A percentile compares a stretch with the other conserved stretches of the same genome.
Evolutionary conservation across 208 protist genomes (phyloP).

Genomic region (Wallacemonas rigidus): DNA sequence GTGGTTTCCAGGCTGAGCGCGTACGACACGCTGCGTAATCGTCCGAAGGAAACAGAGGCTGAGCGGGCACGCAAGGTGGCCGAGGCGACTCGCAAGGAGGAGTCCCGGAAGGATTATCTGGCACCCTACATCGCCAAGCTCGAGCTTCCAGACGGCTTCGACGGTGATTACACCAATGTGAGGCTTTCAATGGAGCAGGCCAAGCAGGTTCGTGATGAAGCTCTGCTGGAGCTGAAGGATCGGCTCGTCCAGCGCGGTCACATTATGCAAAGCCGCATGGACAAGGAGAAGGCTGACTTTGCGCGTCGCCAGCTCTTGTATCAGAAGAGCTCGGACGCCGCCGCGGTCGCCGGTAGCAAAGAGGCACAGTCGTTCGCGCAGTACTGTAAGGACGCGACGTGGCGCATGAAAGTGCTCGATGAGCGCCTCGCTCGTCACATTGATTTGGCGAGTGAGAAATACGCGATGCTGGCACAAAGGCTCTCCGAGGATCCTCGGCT

Average conservation of each 20-base stretch:
- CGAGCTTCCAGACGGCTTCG: conserved; percentile 59
- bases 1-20: conserved; percentile 50
- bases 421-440: conserved; percentile 87
- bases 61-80: conserved; percentile 71
- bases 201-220: conserved; percentile 81
- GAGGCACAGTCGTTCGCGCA: conserved; percentile 84
- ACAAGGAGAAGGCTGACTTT: conserved; percentile 89
- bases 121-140: conserved; percentile 91
- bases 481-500: conserved; percentile 80
- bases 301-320: conserved; percentile 67
- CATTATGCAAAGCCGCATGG: conserved; percentile 91
- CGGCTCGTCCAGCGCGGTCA: conserved; percentile 88
- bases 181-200: conserved; percentile 74
- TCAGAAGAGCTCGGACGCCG: conserved; percentile 69
- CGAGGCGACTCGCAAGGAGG: conserved; percentile 63
- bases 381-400: conserved; percentile 91
- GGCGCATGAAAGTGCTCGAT: conserved; percentile 91
- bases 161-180: conserved; percentile 79
- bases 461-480: conserved; percentile 73
- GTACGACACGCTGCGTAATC: conserved; percentile 91
- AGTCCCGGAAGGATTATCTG: conserved; percentile 87
- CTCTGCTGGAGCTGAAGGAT: conserved; percentile 87
- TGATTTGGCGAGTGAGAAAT: conserved; percentile 85
- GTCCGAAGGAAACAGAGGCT: conserved; percentile 79
- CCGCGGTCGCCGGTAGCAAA: conserved; percentile 60